Base-by-base conservation (phyloP, 1,284 basidiomycete species). In the Lentinula novae-zelandiae region DNA sequence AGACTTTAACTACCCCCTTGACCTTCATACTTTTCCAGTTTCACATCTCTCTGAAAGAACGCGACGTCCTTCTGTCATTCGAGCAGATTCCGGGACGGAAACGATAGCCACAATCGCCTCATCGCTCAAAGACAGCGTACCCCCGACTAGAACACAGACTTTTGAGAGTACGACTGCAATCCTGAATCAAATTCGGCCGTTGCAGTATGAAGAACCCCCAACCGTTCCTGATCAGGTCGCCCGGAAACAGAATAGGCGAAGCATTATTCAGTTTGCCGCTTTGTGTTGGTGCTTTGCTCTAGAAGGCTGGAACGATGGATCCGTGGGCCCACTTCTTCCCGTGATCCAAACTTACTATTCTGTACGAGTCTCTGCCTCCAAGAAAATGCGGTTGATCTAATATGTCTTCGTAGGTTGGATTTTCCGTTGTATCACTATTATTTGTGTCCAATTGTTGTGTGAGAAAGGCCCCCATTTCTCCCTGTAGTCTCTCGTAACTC, bases 241-340 rank as follows among this genome's bases (percentile, higher is more conserved):
- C 7, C 38, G 27, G n/a, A 36, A 46, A 49, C 42, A 57, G 42
- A 46, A 57, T 9, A 57, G 55, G 33, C 22, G 42, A 38, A 57
- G 55, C 20, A 34, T 49, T 13, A 36, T 61, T 20, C 54, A 61
- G 8, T 61, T 61, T 52, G 49, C 36, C 13, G 46, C 54, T 44
- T 22, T 61, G 7, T 57, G 53, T 20, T 61, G 53, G 53, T 56
- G 46, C 15, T 53, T 62, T 38, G 9, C 53, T 10, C 17, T 62
- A 10, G 42, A 49, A 39, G 63, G 63, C n/a, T 64, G 63, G 63
- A 64, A 61, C 34, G 63, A 64, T 56, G 63, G 59, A 12, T 54
- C 57, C 13, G 50, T 58, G 7, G 63, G 63, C 6, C 60, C 63
- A 15, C 34, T 64, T 33, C 48, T 64, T 31, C 63, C 63, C 17